Conservation (phyloP, 345 rosid genomes). For the Corymbia maculata region DNA sequence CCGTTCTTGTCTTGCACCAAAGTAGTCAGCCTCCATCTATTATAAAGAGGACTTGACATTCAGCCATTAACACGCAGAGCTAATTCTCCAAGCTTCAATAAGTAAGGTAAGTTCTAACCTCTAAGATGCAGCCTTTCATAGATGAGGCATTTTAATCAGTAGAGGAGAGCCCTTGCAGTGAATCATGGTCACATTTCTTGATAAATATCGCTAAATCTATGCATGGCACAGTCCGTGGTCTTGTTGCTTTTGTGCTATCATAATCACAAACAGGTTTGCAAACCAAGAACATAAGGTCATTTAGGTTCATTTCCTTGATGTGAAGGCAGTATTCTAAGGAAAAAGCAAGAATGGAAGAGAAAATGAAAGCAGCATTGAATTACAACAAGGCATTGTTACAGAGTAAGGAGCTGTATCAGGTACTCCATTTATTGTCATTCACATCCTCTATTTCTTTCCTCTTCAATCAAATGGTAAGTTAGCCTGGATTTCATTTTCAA, state of each 20-base stretch:
- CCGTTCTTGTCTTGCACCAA: neutral
- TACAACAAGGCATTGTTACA: slow-evolving; percentile 5
- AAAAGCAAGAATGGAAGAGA: slow-evolving; percentile 1
- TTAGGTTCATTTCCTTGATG: neutral
- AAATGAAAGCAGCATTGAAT: slow-evolving; percentile 21
- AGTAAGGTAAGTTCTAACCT: neutral
- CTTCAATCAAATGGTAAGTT: neutral
- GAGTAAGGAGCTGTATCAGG: slow-evolving; percentile 48
- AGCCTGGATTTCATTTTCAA: neutral
- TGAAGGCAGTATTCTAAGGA: neutral
- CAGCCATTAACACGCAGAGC: neutral
- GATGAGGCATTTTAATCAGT: neutral
- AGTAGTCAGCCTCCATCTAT: neutral
- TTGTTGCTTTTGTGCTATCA: neutral
- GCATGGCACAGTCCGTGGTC: neutral
- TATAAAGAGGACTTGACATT: neutral
- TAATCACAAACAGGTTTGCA: neutral
- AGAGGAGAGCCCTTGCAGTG: neutral
- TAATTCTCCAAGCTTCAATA: neutral
- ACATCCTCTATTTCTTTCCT: neutral
- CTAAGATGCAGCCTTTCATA: neutral
- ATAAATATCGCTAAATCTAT: neutral
- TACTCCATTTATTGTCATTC: neutral
- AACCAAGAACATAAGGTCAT: neutral
- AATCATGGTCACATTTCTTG: neutral